A percentile compares a stretch with the other conserved stretches of the same genome.
Conservation (phyloP, 2,329 filamentous ascomycete species). For the Exutisphaerella laricina region DNA sequence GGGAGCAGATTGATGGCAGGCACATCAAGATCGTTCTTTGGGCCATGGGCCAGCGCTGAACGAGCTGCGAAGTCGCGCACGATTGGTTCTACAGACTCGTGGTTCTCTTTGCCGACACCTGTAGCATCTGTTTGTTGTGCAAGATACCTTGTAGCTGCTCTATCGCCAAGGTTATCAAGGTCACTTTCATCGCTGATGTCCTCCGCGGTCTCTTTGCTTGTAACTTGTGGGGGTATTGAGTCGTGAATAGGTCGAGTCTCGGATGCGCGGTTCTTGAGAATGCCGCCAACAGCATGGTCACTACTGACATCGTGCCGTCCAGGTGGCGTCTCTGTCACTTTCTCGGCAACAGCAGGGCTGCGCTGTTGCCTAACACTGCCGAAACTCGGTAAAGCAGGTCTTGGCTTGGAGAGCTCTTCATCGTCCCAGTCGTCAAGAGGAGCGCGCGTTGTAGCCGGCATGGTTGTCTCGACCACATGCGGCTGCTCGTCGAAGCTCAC, state of each 20-base stretch:
- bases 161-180: neutral
- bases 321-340: slow-evolving; percentile 44
- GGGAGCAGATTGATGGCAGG: slow-evolving; percentile 33
- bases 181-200: slow-evolving; percentile 54
- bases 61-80: slow-evolving; percentile 23
- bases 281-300: slow-evolving; percentile 54
- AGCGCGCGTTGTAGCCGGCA: slow-evolving; percentile 46
- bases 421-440: slow-evolving; percentile 42
- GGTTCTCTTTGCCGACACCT: neutral
- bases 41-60: neutral
- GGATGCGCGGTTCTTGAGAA: slow-evolving; percentile 52
- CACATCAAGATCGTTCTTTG: slow-evolving; percentile 16
- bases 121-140: slow-evolving; percentile 7
- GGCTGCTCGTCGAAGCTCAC: slow-evolving; percentile 70
- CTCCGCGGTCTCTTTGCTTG: slow-evolving; percentile 60
- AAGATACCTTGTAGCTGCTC: slow-evolving; percentile 9
- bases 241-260: slow-evolving; percentile 46
- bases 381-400: slow-evolving; percentile 67
- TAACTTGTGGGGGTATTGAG: slow-evolving; percentile 65
- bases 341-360: slow-evolving; percentile 44
- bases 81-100: slow-evolving; percentile 11
- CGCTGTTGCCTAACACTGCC: slow-evolving; percentile 56
- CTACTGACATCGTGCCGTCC: slow-evolving; percentile 49
- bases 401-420: slow-evolving; percentile 65
- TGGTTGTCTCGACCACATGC: slow-evolving; percentile 32